Evolutionary conservation across 2,329 filamentous ascomycete genomes (phyloP), one percentile per base, ranked within the genome.

Genomic region (Sporothrix brasiliensis): DNA sequence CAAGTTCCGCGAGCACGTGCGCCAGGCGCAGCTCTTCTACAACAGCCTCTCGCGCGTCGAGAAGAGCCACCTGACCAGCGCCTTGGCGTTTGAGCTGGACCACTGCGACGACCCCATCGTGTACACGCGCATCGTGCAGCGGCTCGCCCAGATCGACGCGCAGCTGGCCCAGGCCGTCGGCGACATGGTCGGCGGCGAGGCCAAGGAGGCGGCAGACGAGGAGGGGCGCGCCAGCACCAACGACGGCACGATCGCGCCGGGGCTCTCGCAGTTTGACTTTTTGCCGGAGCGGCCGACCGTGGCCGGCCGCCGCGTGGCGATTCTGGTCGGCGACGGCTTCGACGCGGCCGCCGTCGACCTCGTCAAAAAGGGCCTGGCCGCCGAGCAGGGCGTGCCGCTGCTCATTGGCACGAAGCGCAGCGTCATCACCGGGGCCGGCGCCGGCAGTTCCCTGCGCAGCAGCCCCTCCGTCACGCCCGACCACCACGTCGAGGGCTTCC

Each of bases 51-150:
- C 87, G 0, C 80, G 84, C 0, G 81, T 87, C 3, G 92, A 94
- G 79, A 88, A 91, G 79, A 76, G 77, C 14, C 90, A 92, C 77
- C 79, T 91, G 19, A 81, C 82, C 39, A 82, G 81, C 49, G 87
- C 90, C 0, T 83, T 92, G 13, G 82, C 83, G 3, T 93, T 92
- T 76, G 91, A 92, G 79, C 82, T 95, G 0, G 91, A 93, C 76
- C 92, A 94, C 79, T 95, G 92, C 77, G 91, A 94, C 27, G 92
- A 95, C 54, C 87, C 89, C 0, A 79, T 91, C 11, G 91, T 95
- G 0, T 94, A 93, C 78, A 86, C 90, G 73, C 86, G 90, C 39
- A 85, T 94, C 78, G 86, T 86, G 0, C 79, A 88, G 73, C 87
- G 92, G 1, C 82, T 95, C 0, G 83, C 87, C 1, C 90, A 94